A percentile compares a stretch with the other conserved stretches of the same genome.
These are phyloP conservation scores for Phoenix roebelenii DNA, from an alignment of 176 grass and related monocot species.

Conservation along the genomic window DNA sequence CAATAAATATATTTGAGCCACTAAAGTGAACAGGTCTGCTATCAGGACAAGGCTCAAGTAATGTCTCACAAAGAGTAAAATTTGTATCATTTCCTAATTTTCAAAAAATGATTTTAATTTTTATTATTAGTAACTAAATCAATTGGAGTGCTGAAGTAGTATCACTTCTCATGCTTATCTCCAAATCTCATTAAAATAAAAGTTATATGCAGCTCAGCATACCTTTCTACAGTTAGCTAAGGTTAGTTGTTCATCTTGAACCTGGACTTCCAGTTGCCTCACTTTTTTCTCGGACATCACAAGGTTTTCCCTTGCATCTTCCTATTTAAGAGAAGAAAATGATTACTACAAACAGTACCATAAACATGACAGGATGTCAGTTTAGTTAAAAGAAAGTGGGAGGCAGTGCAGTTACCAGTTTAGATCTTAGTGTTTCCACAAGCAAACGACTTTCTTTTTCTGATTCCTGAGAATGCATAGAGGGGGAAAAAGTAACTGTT, in stretches of 20 bases:
- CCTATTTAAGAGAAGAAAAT: constrained; percentile 42
- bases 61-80: too few relatives aligned
- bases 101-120: too few relatives aligned
- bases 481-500: neutral
- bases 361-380: too few relatives aligned
- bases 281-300: constrained; percentile 88
- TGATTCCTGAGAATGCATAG: constrained; percentile 42
- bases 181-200: too few relatives aligned
- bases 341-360: neutral
- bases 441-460: constrained; percentile 78
- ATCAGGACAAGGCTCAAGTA: too few relatives aligned
- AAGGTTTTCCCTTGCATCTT: constrained; percentile 75
- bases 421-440: constrained; percentile 76
- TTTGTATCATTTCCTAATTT: too few relatives aligned
- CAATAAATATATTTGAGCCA: too few relatives aligned
- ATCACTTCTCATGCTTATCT: too few relatives aligned
- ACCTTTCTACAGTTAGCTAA: constrained; percentile 59
- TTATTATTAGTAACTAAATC: too few relatives aligned
- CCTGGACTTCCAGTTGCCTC: constrained; percentile 65
- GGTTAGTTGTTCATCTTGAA: constrained; percentile 66
- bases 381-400: too few relatives aligned
- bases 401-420: constrained; percentile 45
- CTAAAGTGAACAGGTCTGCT: too few relatives aligned
- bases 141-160: too few relatives aligned
- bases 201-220: constrained; percentile 3